These are phyloP conservation scores for Astrothelium subdiscretum DNA, from an alignment of 495 filamentous ascomycete species.

Conservation along the genomic window DNA sequence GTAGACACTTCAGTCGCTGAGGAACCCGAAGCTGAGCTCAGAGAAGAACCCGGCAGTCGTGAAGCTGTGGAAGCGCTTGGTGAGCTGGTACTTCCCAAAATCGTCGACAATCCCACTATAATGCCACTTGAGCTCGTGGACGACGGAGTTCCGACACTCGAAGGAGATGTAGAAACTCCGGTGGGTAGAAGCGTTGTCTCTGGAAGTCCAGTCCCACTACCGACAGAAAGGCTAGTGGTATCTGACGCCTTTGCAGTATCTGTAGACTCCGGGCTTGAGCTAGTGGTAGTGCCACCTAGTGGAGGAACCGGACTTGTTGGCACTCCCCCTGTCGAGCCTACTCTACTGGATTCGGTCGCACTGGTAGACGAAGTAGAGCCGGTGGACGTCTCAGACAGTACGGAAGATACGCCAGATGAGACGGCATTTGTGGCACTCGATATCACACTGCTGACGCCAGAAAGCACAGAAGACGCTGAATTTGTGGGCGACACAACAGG, in stretches of 20 bases:
- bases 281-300: not conserved
- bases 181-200: not conserved
- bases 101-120: not conserved
- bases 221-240: not conserved
- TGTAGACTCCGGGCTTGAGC: not conserved
- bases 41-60: not conserved
- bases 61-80: not conserved
- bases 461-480: not conserved
- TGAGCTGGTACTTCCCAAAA: not conserved
- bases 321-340: not conserved
- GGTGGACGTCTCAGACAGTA: not conserved
- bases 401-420: not conserved
- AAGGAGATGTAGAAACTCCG: not conserved
- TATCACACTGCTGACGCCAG: not conserved
- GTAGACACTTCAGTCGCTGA: not conserved
- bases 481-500: not conserved
- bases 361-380: not conserved
- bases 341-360: not conserved
- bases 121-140: not conserved
- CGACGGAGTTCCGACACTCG: not conserved
- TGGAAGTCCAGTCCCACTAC: not conserved
- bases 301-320: not conserved
- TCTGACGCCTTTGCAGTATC: not conserved
- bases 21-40: not conserved
- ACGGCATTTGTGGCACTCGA: not conserved